Evolutionary conservation across 257 asterid species (phyloP).

Genomic region (Apocynum venetum): DNA sequence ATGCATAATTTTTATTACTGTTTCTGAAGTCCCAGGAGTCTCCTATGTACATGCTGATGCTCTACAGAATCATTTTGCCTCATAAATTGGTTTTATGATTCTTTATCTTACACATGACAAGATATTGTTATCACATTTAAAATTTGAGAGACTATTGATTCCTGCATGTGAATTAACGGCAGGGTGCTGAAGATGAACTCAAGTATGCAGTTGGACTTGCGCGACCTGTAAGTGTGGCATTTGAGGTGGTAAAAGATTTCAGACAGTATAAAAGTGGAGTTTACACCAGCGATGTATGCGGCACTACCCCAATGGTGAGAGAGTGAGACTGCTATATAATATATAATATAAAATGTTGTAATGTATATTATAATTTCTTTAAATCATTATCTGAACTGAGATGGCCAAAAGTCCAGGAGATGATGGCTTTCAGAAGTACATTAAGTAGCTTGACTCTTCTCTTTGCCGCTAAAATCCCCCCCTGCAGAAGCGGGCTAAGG

Average conservation of each 20-base stretch:
- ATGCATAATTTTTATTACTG: too few species aligned
- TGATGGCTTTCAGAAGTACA: neutral
- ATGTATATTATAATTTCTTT: neutral
- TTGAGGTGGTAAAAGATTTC: conserved; percentile 61
- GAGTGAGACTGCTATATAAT: neutral
- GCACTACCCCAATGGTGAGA: conserved; percentile 68
- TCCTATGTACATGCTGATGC: neutral
- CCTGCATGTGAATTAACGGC: conserved; percentile 12
- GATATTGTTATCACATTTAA: neutral
- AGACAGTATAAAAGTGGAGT: conserved; percentile 59
- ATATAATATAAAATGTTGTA: too few species aligned
- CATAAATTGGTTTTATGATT: neutral
- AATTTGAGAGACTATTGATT: conserved; percentile 1
- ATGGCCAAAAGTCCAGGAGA: neutral
- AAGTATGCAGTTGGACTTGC: conserved; percentile 75
- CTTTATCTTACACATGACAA: neutral
- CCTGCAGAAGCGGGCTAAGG: neutral
- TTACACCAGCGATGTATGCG: conserved; percentile 62
- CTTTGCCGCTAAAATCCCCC: neutral
- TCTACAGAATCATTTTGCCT: neutral
- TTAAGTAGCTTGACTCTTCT: neutral
- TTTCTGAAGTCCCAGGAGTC: neutral
- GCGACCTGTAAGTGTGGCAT: conserved; percentile 91
- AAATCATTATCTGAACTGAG: neutral
- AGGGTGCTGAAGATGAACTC: conserved; percentile 90